Percentiles rank a stretch among this genome's conserved stretches.
These are phyloP conservation scores for Aspergillus texensis DNA, from an alignment of 2,329 filamentous ascomycete genomes.

Conservation along the genomic window DNA sequence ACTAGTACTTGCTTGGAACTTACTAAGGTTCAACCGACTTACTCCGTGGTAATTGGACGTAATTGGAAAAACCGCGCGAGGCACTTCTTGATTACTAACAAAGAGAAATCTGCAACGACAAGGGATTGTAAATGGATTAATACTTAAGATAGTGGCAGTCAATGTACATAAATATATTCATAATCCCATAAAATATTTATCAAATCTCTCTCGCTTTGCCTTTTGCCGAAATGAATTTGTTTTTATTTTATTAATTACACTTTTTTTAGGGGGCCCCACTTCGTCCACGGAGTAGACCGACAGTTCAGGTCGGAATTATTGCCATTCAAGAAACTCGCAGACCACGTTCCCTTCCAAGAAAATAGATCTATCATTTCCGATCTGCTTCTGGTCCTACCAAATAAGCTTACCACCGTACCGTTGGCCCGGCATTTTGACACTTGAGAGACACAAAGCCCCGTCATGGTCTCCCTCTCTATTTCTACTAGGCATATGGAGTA, in stretches of 20 bases:
- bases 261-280: neutral
- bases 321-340: conserved; percentile 17
- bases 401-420: conserved; percentile 15
- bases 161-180: neutral
- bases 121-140: neutral
- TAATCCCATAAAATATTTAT: neutral
- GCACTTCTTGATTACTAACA: neutral
- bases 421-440: conserved; percentile 15
- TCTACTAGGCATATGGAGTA: neutral
- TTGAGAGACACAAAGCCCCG: conserved; percentile 1
- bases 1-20: neutral
- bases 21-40: too few species aligned
- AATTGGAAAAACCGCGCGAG: neutral
- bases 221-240: neutral
- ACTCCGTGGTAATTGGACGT: neutral
- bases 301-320: conserved; percentile 16
- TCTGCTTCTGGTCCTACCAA: conserved; percentile 9
- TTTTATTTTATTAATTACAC: neutral
- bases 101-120: too few species aligned
- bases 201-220: neutral
- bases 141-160: neutral
- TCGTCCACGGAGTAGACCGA: conserved; percentile 6
- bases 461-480: neutral
- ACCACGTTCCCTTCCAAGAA: conserved; percentile 19
- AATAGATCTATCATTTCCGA: conserved; percentile 18